Percentiles rank a stretch among this genome's conserved stretches.
These are phyloP conservation scores for Suillus ampliporus DNA, from an alignment of 768 basidiomycete genomes.

Conservation along the genomic window DNA sequence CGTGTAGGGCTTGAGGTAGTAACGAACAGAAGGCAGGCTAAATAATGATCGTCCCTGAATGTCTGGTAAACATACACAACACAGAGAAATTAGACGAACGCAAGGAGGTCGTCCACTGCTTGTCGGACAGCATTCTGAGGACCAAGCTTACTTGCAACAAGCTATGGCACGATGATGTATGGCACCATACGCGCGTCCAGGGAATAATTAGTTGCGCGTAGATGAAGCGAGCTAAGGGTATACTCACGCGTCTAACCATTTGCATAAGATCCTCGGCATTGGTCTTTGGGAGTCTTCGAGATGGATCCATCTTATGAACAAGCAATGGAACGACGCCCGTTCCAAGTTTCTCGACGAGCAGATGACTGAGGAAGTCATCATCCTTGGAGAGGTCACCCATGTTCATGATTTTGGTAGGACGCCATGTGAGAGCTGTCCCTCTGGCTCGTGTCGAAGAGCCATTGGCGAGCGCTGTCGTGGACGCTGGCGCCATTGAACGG, in stretches of 20 bases:
- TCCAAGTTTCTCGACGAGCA: constrained; percentile 88
- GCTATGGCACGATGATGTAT: constrained; percentile 42
- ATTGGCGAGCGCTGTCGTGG: constrained; percentile 29
- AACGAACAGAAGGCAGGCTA: constrained; percentile 77
- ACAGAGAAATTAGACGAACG: constrained; percentile 54
- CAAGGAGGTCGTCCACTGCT: constrained; percentile 79
- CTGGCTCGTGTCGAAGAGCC: constrained; percentile 23
- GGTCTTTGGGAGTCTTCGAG: constrained; percentile 77
- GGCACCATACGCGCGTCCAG: constrained; percentile 29
- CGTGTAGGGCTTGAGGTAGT: constrained; percentile 74
- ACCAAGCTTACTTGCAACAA: constrained; percentile 61
- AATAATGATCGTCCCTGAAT: constrained; percentile 25
- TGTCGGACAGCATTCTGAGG: constrained; percentile 65
- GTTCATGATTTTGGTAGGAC: constrained; percentile 89
- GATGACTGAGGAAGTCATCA: constrained; percentile 89
- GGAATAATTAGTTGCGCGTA: constrained; percentile 23
- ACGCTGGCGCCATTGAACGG: constrained; percentile 38
- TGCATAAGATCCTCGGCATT: constrained; percentile 68
- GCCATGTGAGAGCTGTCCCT: constrained; percentile 57
- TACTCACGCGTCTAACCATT: constrained; percentile 78
- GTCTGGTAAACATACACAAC: constrained; percentile 23
- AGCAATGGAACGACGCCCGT: constrained; percentile 79
- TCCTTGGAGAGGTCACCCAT: constrained; percentile 89
- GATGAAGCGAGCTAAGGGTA: constrained; percentile 30
- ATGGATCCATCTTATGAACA: constrained; percentile 90